These are phyloP conservation scores for Novakomyces olei DNA, from an alignment of 805 yeast species.

Conservation along the genomic window DNA sequence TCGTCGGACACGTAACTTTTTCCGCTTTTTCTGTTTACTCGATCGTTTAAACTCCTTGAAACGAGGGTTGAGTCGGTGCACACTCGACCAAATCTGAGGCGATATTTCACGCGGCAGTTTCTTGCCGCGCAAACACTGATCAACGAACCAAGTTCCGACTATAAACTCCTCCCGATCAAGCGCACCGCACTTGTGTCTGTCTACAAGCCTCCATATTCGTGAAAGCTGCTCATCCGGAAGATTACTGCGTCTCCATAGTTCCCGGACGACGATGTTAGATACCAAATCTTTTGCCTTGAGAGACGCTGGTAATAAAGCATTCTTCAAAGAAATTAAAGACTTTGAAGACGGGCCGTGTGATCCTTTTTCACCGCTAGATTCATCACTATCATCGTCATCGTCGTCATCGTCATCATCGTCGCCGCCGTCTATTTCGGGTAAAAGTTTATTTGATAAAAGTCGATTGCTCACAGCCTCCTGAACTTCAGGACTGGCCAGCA, in stretches of 20 bases:
- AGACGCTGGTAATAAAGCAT: background rate
- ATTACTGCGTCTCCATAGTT: slow-evolving; percentile 58
- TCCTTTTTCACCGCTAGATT: background rate
- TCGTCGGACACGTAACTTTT: no score
- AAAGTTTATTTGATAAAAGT: slow-evolving; percentile 41
- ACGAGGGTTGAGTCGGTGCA: background rate
- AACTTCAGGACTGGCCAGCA: slow-evolving; percentile 60
- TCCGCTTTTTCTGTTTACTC: no score
- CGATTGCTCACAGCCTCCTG: slow-evolving; percentile 33
- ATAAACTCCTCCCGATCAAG: slow-evolving; percentile 61
- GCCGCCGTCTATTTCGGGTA: no score
- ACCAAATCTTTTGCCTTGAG: slow-evolving; percentile 3
- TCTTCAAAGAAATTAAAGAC: background rate
- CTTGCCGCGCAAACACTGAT: slow-evolving; percentile 83
- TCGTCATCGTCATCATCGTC: slow-evolving; percentile 17
- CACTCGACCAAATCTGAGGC: slow-evolving; percentile 55
- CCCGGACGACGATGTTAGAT: slow-evolving; percentile 30
- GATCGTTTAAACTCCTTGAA: background rate
- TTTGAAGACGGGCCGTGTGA: background rate
- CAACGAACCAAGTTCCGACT: slow-evolving; percentile 96
- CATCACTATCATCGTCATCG: slow-evolving; percentile 14
- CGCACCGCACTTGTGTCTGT: slow-evolving; percentile 35
- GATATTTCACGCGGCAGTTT: slow-evolving; percentile 57
- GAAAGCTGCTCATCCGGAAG: slow-evolving; percentile 37
- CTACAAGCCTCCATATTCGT: slow-evolving; percentile 48